Percentiles rank a stretch among this genome's conserved stretches.
phyloP scores from a whole-genome alignment of 352 stramenopile species.

The Globisporangium nunn region DNA sequence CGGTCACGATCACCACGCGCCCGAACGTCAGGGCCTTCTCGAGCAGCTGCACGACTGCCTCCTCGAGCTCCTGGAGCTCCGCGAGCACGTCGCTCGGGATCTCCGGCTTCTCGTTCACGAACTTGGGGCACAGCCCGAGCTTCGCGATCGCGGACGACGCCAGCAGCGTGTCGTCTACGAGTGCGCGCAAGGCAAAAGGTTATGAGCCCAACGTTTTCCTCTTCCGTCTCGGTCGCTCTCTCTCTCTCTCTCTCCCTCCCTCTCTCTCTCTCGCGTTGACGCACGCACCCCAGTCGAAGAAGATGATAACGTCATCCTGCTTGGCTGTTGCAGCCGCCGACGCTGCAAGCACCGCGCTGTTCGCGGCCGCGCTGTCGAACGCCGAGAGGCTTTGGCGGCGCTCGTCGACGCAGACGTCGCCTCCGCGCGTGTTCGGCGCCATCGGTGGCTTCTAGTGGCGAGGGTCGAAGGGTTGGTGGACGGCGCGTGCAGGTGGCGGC shows the following conservation, averaged over 20 bases:
- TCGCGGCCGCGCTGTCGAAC: conserved; percentile 34
- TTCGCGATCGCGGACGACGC: conserved; percentile 76
- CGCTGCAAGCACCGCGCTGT: conserved; percentile 17
- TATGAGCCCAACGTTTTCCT: not conserved
- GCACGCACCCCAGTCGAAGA: conserved; percentile 82
- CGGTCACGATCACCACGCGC: conserved; percentile 85
- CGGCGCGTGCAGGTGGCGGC: too few species aligned
- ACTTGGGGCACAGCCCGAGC: conserved; percentile 75
- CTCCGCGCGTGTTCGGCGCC: conserved; percentile 52
- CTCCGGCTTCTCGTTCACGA: conserved; percentile 75
- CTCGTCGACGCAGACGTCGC: conserved; percentile 63
- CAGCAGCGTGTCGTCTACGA: conserved; percentile 74
- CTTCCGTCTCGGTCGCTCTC: too few species aligned
- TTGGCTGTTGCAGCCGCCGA: conserved; percentile 1
- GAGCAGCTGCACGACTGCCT: conserved; percentile 68
- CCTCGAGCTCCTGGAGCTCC: conserved; percentile 71
- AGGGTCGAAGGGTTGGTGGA: not conserved
- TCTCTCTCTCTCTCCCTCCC: too few species aligned
- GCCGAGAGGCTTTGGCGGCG: conserved; percentile 34
- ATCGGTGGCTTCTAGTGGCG: conserved; percentile 15
- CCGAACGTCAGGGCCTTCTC: conserved; percentile 64
- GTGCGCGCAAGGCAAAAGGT: not conserved
- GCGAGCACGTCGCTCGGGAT: conserved; percentile 65
- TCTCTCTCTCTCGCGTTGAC: not conserved
- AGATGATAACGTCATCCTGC: conserved; percentile 69